A percentile compares a stretch with the other conserved stretches of the same genome.
phyloP scores from a whole-genome alignment of 2,329 filamentous ascomycete species.

The Sclerotinia borealis region DNA sequence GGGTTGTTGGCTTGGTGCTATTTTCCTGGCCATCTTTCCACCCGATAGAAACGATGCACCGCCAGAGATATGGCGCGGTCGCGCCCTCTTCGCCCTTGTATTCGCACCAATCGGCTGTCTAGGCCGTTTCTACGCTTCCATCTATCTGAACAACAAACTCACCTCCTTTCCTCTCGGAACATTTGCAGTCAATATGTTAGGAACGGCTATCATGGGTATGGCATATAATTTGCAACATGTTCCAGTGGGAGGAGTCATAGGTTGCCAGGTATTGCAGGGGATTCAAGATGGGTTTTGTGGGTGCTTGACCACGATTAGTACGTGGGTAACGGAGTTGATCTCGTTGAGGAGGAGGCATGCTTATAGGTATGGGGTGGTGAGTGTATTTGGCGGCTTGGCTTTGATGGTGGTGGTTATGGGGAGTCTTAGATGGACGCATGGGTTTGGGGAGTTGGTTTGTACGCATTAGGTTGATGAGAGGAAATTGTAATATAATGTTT shows the following conservation, averaged over 20 bases:
- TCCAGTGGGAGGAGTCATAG: constrained; percentile 46
- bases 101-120: constrained; percentile 80
- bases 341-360: constrained; percentile 48
- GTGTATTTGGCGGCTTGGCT: constrained; percentile 52
- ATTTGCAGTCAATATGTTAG: constrained; percentile 73
- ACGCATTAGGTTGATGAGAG: constrained; percentile 18
- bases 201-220: constrained; percentile 69
- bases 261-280: constrained; percentile 63
- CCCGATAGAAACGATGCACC: constrained; percentile 46
- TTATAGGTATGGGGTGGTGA: constrained; percentile 62
- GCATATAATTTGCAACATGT: constrained; percentile 73
- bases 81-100: constrained; percentile 68
- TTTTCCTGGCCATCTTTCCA: constrained; percentile 66
- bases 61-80: constrained; percentile 64
- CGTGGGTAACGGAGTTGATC: constrained; percentile 57
- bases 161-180: constrained; percentile 77
- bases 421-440: constrained; percentile 62
- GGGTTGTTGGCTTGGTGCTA: constrained; percentile 71
- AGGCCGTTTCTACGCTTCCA: constrained; percentile 64
- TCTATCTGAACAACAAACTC: constrained; percentile 62
- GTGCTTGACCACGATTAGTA: constrained; percentile 60
- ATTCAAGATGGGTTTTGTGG: constrained; percentile 64
- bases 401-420: constrained; percentile 68
- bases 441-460: constrained; percentile 39
- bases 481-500: neutral